Evolutionary conservation across 352 stramenopile genomes (phyloP), one percentile per base, ranked within the genome.

Genomic region (Phytophthora agathidicida): DNA sequence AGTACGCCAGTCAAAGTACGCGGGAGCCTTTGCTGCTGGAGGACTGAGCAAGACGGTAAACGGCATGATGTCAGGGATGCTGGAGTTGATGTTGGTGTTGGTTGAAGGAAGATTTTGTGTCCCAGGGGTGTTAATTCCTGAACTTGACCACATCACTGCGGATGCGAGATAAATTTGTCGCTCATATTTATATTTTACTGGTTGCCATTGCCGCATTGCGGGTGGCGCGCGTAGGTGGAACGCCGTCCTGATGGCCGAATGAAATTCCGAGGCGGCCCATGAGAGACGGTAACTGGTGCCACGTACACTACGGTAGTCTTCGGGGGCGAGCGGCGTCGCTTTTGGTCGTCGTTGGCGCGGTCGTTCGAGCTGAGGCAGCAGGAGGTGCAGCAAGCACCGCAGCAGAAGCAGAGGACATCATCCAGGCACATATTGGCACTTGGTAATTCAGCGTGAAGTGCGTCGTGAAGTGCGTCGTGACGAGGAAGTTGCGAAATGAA

Each of bases 261-360:
- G n/a, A n/a, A n/a, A n/a, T n/a, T n/a, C n/a, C n/a, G 26, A 39
- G 38, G 38, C 50, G 27, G 33, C 7, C 46, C 42, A 16, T 31
- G 38, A 5, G 51, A 39, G n/a, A 52, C 51, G 36, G 27, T 33
- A 19, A 60, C 51, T 23, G 51, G 51, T 30, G 31, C 16, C 32
- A 60, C 42, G 31, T 60, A 52, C 33, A 60, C 42, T 13, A 60
- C 16, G n/a, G 24, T 44, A 13, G 39, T 39, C 17, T 46, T 42
- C 38, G 19, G 38, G 8, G 39, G 22, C 14, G 20, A 8, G 14
- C 32, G 10, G 26, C 42, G 52, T 16, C 38, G 49, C 8, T 54
- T 48, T 39, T 41, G 32, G 26, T 47, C 16, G 26, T 41, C 17
- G 14, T 41, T 47, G 42, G 22, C 13, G 9, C 36, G 9, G 13